A percentile compares a stretch with the other conserved stretches of the same genome.
Evolutionary conservation across 768 basidiomycete genomes (phyloP).

Genomic region (Pulveroboletus sp.): DNA sequence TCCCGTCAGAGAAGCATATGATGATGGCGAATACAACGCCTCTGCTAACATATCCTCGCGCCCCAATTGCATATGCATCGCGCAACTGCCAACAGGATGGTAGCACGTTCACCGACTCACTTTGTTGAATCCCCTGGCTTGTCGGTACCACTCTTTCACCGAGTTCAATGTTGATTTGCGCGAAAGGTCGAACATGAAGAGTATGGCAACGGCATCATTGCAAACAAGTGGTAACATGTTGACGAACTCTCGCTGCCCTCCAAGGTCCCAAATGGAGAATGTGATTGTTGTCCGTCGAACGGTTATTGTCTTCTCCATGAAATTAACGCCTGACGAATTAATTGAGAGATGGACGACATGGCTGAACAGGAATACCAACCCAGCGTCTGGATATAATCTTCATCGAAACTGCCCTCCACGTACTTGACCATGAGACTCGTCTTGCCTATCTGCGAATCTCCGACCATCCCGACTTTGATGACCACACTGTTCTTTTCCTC

Average conservation of each 20-base stretch:
- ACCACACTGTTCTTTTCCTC: constrained; percentile 88
- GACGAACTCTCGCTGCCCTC: constrained; percentile 97
- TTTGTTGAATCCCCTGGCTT: constrained; percentile 98
- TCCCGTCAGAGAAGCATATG: constrained; percentile 2
- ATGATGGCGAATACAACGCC: neutral
- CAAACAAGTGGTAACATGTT: constrained; percentile 98
- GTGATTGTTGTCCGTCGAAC: constrained; percentile 98
- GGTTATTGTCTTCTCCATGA: constrained; percentile 99
- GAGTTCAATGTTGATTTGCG: constrained; percentile 97
- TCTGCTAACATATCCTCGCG: neutral
- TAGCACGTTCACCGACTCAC: constrained; percentile 38
- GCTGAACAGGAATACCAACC: constrained; percentile 44
- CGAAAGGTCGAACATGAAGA: constrained; percentile 99
- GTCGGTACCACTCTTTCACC: constrained; percentile 99
- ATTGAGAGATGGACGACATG: constrained; percentile 5
- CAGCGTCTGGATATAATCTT: constrained; percentile 99
- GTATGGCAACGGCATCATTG: constrained; percentile 98
- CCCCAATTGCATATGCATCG: neutral
- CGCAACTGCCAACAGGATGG: neutral
- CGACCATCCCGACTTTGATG: constrained; percentile 99
- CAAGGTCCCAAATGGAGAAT: constrained; percentile 98
- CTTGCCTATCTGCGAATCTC: constrained; percentile 99
- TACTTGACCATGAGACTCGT: constrained; percentile 99
- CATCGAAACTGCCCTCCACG: constrained; percentile 97
- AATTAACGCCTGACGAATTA: constrained; percentile 74